phyloP scores from a whole-genome alignment of 306 rosid genomes.

The Crotalaria pallida region DNA sequence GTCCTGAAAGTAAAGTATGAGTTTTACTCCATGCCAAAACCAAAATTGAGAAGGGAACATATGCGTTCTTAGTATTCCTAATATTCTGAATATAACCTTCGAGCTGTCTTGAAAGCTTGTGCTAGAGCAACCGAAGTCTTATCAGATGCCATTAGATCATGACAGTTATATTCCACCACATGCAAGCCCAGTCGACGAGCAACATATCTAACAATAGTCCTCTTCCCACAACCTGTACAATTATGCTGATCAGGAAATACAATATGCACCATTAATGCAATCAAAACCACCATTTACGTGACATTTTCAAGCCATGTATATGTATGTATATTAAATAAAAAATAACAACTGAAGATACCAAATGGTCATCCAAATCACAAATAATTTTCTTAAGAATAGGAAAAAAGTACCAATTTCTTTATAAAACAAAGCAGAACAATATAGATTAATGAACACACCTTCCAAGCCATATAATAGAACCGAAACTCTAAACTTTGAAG shows the following conservation, averaged over 20 bases:
- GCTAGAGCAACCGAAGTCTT: conserved; percentile 68
- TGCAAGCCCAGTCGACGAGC: conserved; percentile 85
- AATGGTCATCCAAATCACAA: conserved; percentile 8
- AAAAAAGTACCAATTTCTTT: background rate
- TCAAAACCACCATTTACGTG: conserved; percentile 15
- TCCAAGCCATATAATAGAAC: conserved; percentile 75
- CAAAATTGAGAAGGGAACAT: background rate
- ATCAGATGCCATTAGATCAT: conserved; percentile 58
- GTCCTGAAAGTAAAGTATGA: background rate
- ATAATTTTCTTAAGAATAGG: background rate
- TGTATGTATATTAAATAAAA: background rate
- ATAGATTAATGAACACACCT: conserved; percentile 62
- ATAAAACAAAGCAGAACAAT: background rate
- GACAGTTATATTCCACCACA: conserved; percentile 90
- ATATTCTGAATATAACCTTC: conserved; percentile 41
- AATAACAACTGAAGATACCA: conserved; percentile 6
- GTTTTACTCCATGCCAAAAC: background rate
- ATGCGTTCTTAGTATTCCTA: background rate
- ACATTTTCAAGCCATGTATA: background rate
- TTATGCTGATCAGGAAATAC: conserved; percentile 20
- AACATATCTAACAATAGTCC: conserved; percentile 76
- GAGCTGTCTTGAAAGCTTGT: conserved; percentile 84
- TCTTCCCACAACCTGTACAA: conserved; percentile 88
- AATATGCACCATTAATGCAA: conserved; percentile 15
- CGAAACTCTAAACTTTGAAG: conserved; percentile 85